Evolutionary conservation across 2,329 filamentous ascomycete genomes (phyloP).

Genomic region (Periglandula ipomoeae): DNA sequence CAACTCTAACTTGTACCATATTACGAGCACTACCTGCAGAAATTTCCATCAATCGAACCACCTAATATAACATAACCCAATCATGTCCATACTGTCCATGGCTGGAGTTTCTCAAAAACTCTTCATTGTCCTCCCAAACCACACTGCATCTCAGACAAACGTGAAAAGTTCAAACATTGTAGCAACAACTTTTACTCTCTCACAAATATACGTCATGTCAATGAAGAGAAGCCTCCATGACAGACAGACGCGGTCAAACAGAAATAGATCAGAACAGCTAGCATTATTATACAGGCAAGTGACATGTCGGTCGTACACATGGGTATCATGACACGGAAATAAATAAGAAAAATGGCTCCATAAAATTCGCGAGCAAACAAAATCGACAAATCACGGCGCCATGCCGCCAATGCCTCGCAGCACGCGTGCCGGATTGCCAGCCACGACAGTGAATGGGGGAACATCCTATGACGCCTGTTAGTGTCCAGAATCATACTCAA

Average conservation of each 20-base stretch:
- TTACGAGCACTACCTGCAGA: no score
- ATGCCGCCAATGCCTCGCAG: slow-evolving; percentile 31
- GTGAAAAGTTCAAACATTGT: no score
- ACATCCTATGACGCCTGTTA: slow-evolving; percentile 41
- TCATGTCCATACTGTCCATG: no score
- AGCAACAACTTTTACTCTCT: background rate
- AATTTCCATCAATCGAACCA: no score
- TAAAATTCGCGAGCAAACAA: background rate
- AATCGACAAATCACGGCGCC: slow-evolving; percentile 15
- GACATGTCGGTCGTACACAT: slow-evolving; percentile 9
- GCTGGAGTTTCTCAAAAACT: no score
- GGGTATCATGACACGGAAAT: slow-evolving; percentile 23
- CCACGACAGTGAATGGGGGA: slow-evolving; percentile 58
- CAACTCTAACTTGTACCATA: background rate
- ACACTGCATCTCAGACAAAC: no score
- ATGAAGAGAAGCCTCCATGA: background rate
- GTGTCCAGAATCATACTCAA: background rate
- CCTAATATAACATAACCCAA: no score
- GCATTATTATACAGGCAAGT: slow-evolving; percentile 14
- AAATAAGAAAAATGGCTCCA: background rate
- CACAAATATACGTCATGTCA: background rate
- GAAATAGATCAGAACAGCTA: background rate
- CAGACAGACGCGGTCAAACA: background rate
- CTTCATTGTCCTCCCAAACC: no score
- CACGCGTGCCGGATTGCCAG: slow-evolving; percentile 59